Conservation (phyloP, 2,329 filamentous ascomycete species). For the Chaetomiaceae sp. region DNA sequence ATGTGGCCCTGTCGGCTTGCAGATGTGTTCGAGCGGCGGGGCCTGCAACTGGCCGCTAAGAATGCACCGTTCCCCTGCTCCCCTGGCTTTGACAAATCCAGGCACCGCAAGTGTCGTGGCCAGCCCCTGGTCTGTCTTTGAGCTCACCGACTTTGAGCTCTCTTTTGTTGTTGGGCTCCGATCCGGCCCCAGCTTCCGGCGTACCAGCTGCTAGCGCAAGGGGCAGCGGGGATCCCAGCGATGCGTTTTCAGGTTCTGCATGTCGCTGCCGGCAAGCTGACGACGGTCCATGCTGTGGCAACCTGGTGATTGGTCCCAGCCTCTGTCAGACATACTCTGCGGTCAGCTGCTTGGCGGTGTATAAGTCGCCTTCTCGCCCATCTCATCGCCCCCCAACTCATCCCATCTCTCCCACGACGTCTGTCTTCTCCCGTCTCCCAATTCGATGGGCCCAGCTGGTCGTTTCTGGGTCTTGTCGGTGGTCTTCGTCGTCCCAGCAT, state of each 20-base stretch:
- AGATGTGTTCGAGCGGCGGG: constrained; percentile 17
- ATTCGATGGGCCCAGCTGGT: constrained; percentile 13
- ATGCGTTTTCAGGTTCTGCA: constrained; percentile 3
- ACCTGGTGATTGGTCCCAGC: constrained; percentile 7
- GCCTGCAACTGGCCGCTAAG: constrained; percentile 25
- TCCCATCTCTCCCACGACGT: neutral
- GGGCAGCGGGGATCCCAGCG: constrained; percentile 1
- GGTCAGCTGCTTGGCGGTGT: constrained; percentile 17
- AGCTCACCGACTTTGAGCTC: constrained; percentile 32
- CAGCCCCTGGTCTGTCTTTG: constrained; percentile 29
- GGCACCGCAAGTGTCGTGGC: constrained; percentile 13
- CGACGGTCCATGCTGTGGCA: neutral
- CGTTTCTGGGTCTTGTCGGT: constrained; percentile 9
- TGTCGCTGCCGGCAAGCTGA: constrained; percentile 6
- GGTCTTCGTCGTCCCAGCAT: constrained; percentile 25
- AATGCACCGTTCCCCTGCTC: constrained; percentile 22
- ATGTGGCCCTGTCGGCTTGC: constrained; percentile 24
- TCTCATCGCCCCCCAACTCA: neutral
- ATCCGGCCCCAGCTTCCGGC: constrained; percentile 5
- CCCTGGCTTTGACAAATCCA: constrained; percentile 17
- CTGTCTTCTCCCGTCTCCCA: neutral
- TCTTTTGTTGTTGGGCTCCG: constrained; percentile 1
- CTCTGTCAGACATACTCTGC: constrained; percentile 10
- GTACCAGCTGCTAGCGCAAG: constrained; percentile 17
- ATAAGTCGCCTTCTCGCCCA: constrained; percentile 9